Evolutionary conservation across 2,329 filamentous ascomycete genomes (phyloP).

Genomic region (Aspergillus spinulosporus): DNA sequence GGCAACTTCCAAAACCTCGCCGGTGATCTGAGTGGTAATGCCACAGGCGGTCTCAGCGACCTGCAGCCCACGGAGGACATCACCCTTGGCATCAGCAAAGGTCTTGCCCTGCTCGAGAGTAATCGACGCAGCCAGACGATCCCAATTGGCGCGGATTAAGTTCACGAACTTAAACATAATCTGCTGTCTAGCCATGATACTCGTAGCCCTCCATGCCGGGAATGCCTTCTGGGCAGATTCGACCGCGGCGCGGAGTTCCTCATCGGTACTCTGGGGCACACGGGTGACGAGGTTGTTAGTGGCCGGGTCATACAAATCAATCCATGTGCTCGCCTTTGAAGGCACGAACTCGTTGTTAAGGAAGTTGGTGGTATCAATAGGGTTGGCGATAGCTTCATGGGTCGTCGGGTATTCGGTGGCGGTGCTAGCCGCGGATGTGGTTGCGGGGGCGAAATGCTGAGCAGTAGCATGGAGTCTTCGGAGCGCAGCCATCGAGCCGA

Average conservation of each 20-base stretch:
- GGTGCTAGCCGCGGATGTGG: slow-evolving; percentile 52
- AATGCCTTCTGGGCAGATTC: slow-evolving; percentile 65
- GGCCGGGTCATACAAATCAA: slow-evolving; percentile 64
- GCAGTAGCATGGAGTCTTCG: slow-evolving; percentile 56
- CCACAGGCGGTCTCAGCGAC: slow-evolving; percentile 68
- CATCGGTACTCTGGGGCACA: slow-evolving; percentile 65
- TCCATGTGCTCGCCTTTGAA: slow-evolving; percentile 62
- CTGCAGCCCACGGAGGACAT: slow-evolving; percentile 66
- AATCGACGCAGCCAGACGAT: slow-evolving; percentile 64
- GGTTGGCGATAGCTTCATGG: slow-evolving; percentile 57
- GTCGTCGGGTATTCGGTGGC: slow-evolving; percentile 56
- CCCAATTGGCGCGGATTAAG: slow-evolving; percentile 65
- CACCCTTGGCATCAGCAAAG: slow-evolving; percentile 65
- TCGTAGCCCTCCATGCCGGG: slow-evolving; percentile 61
- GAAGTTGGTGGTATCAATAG: slow-evolving; percentile 63
- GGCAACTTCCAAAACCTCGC: slow-evolving; percentile 66
- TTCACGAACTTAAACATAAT: slow-evolving; percentile 67
- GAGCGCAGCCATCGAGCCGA: slow-evolving; percentile 26
- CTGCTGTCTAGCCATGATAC: slow-evolving; percentile 61
- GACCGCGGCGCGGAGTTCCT: slow-evolving; percentile 62
- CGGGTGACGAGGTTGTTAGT: slow-evolving; percentile 67
- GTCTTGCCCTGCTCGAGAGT: slow-evolving; percentile 70
- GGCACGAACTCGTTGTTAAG: slow-evolving; percentile 63
- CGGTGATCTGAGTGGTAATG: slow-evolving; percentile 65
- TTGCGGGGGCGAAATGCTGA: slow-evolving; percentile 51